Percentiles rank a stretch among this genome's conserved stretches.
Conservation (phyloP, 139 green algal species). For the Tetradesmus obliquus region DNA sequence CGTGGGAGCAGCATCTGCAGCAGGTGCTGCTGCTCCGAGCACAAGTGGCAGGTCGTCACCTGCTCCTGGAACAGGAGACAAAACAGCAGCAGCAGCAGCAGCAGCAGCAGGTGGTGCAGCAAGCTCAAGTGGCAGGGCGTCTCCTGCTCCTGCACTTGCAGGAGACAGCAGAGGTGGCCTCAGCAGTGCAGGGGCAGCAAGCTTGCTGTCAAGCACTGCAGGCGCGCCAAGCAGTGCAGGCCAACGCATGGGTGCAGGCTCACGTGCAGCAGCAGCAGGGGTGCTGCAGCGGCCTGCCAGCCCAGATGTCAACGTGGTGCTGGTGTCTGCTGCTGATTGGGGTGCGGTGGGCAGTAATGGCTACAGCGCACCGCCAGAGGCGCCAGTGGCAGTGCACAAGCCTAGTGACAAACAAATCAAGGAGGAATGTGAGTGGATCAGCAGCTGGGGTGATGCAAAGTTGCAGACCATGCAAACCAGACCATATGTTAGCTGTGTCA, state of each 20-base stretch:
- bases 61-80: not conserved
- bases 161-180: not conserved
- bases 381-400: not conserved
- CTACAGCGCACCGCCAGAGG: not conserved
- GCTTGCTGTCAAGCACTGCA: not conserved
- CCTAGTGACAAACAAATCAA: constrained; percentile 23
- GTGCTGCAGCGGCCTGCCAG: not conserved
- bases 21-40: constrained; percentile 6
- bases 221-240: not conserved
- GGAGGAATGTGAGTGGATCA: constrained; percentile 33
- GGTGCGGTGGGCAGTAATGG: not conserved
- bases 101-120: not conserved
- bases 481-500: not conserved
- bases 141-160: not conserved
- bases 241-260: not conserved
- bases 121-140: not conserved
- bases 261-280: not conserved
- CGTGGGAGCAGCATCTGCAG: not conserved
- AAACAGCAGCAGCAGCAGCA: constrained; percentile 23
- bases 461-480: not conserved
- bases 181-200: not conserved
- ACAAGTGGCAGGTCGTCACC: not conserved
- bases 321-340: constrained; percentile 36
- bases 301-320: constrained; percentile 36
- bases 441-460: not conserved